A percentile compares a stretch with the other conserved stretches of the same genome.
These are phyloP conservation scores for Usnea hakonensis DNA, from an alignment of 495 filamentous ascomycete genomes.

Conservation along the genomic window DNA sequence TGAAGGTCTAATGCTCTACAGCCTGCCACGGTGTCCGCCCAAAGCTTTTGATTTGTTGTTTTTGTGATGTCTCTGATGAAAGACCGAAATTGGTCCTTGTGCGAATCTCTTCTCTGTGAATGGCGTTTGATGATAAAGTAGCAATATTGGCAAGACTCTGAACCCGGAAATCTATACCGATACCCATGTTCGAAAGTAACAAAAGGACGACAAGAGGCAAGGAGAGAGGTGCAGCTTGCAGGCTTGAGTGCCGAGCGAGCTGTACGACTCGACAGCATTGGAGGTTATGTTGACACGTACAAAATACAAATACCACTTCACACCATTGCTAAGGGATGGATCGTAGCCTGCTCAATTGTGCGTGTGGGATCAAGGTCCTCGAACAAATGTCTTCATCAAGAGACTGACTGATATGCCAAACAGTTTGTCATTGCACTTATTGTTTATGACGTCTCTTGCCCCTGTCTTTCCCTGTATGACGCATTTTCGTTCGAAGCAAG, in stretches of 20 bases:
- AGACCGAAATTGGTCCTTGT: background rate
- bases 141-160: constrained; percentile 1
- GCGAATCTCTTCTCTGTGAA: constrained; percentile 6
- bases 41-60: constrained; percentile 33
- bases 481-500: background rate
- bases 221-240: background rate
- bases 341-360: background rate
- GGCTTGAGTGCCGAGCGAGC: background rate
- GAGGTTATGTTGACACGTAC: background rate
- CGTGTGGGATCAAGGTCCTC: background rate
- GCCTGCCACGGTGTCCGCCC: constrained; percentile 42
- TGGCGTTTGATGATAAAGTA: background rate
- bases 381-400: background rate
- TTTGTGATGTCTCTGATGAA: background rate
- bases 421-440: background rate
- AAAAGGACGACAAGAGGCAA: background rate
- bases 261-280: background rate
- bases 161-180: constrained; percentile 2
- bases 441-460: background rate
- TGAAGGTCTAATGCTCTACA: constrained; percentile 16
- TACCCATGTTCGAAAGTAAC: background rate
- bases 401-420: background rate
- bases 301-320: constrained; percentile 3
- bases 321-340: background rate
- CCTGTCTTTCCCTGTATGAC: background rate